Evolutionary conservation across 2,329 filamentous ascomycete species (phyloP).

Genomic region (Penicillium sp.): DNA sequence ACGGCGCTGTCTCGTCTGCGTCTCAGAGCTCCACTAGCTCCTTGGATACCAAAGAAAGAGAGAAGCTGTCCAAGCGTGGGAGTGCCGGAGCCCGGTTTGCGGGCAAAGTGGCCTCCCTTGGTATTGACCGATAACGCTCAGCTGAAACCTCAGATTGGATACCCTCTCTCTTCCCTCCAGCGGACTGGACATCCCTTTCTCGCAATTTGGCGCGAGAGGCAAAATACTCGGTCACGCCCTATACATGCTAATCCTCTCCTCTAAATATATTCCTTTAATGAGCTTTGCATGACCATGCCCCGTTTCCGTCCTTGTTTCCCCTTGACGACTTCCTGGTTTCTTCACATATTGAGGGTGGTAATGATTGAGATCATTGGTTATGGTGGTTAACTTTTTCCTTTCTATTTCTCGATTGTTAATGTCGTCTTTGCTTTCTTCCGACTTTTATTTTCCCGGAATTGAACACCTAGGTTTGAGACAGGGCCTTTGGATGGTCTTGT

Average conservation of each 20-base stretch:
- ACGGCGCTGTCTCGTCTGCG: conserved; percentile 24
- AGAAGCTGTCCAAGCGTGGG: conserved; percentile 75
- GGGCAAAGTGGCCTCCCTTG: conserved; percentile 49
- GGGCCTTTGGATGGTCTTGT: neutral
- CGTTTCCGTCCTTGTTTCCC: neutral
- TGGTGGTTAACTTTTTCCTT: neutral
- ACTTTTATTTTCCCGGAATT: neutral
- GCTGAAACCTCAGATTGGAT: neutral
- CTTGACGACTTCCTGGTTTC: conserved; percentile 15
- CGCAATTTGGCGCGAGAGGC: neutral
- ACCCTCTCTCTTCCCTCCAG: neutral
- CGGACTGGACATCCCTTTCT: neutral
- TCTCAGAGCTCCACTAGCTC: conserved; percentile 31
- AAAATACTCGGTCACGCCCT: neutral
- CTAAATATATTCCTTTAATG: conserved; percentile 26
- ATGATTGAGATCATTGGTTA: neutral
- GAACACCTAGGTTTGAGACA: neutral
- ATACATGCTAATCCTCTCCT: neutral
- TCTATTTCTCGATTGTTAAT: neutral
- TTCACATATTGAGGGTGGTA: conserved; percentile 9
- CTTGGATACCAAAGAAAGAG: conserved; percentile 56
- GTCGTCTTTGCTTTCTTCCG: neutral
- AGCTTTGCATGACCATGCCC: conserved; percentile 19
- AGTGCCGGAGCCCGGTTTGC: conserved; percentile 73
- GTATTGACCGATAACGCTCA: conserved; percentile 40